Evolutionary conservation across 176 grass and related monocot genomes (phyloP).

Genomic region (Cocos nucifera): DNA sequence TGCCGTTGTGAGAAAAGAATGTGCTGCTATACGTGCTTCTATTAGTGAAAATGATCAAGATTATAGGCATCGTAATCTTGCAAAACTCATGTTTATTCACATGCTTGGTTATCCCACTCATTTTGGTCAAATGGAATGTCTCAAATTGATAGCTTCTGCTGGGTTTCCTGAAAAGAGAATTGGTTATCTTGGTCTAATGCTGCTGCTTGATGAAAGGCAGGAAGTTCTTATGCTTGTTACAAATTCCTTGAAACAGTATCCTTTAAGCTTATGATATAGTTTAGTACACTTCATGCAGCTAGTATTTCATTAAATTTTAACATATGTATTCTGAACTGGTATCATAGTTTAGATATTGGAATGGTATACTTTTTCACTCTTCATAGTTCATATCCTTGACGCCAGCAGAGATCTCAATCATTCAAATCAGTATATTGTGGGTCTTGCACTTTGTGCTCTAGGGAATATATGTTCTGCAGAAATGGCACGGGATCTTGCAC

Average conservation of each 20-base stretch:
- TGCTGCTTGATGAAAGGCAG: conserved; percentile 98
- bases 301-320: too few species aligned
- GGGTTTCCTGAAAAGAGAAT: conserved; percentile 97
- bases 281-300: too few species aligned
- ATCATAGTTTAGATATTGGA: too few species aligned
- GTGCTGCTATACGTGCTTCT: conserved; percentile 86
- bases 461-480: conserved; percentile 99
- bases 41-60: conserved; percentile 88
- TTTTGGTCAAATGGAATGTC: conserved; percentile 99
- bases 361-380: neutral
- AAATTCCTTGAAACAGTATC: conserved; percentile 99
- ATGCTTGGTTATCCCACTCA: conserved; percentile 99
- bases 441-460: conserved; percentile 89
- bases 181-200: conserved; percentile 91
- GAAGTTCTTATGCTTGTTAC: conserved; percentile 99
- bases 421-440: conserved; percentile 96
- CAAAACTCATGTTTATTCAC: conserved; percentile 99
- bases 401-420: conserved; percentile 97
- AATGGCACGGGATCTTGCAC: conserved; percentile 91
- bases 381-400: conserved; percentile 33
- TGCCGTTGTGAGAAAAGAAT: conserved; percentile 94
- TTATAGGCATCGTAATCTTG: conserved; percentile 92
- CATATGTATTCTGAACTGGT: too few species aligned
- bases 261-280: neutral
- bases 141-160: conserved; percentile 93